Conservation (phyloP, 2,329 filamentous ascomycete species). For the Alternaria angustiovoidea region DNA sequence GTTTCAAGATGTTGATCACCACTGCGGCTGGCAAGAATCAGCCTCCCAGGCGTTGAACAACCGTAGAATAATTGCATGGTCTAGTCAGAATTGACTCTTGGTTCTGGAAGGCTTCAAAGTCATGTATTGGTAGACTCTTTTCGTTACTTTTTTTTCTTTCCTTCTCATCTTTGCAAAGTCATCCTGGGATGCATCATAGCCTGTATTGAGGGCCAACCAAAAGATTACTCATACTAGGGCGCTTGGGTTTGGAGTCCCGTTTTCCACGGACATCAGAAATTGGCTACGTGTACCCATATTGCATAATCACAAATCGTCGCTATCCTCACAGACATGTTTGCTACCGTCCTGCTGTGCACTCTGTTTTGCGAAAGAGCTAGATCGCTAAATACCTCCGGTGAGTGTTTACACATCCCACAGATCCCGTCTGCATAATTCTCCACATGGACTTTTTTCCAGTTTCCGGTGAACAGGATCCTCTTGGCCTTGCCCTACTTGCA, state of each 20-base stretch:
- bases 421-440: not conserved
- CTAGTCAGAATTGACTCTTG: not conserved
- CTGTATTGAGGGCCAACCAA: not conserved
- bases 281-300: not conserved
- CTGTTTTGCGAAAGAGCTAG: not conserved
- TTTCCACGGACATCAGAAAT: not conserved
- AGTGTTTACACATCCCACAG: not conserved
- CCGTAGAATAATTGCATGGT: not conserved
- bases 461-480: not conserved
- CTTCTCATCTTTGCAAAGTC: not conserved
- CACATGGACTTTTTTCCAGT: not conserved
- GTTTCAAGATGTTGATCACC: conserved; percentile 84
- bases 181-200: not conserved
- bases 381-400: not conserved
- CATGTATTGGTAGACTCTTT: not conserved
- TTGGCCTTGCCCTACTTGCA: no score
- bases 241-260: not conserved
- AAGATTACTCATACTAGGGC: conserved; percentile 4
- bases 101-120: not conserved
- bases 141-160: not conserved
- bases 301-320: not conserved
- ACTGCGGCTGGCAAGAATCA: conserved; percentile 19
- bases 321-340: not conserved
- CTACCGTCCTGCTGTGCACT: not conserved
- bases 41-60: conserved; percentile 15